Percentiles rank a stretch among this genome's conserved stretches.
phyloP scores from a whole-genome alignment of 2,329 filamentous ascomycete species.

The Hortaea werneckii region DNA sequence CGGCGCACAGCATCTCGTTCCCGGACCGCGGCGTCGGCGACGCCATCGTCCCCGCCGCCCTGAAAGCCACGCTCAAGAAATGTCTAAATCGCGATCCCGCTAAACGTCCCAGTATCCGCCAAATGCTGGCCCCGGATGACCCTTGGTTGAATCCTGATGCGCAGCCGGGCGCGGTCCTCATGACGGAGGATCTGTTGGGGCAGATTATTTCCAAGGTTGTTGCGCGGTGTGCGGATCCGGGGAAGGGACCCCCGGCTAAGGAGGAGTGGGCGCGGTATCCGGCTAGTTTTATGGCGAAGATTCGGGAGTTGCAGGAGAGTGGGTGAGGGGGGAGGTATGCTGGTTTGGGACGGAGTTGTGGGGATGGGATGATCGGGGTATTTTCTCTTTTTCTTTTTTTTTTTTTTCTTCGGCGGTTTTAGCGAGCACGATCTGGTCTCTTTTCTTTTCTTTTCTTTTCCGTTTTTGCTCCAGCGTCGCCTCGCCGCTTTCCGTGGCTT shows the following conservation, averaged over 20 bases:
- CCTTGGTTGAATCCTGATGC: conserved; percentile 49
- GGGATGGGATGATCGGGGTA: not conserved
- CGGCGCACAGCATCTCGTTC: conserved; percentile 62
- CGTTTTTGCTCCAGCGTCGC: no score
- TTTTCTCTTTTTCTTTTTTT: not conserved
- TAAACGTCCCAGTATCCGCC: conserved; percentile 45
- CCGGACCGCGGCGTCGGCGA: conserved; percentile 59
- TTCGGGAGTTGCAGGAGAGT: conserved; percentile 30
- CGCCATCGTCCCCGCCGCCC: conserved; percentile 42
- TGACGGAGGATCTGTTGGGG: conserved; percentile 48
- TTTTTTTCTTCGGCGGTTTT: not conserved
- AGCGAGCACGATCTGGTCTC: not conserved
- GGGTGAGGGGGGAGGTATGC: not conserved
- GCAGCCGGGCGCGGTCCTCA: conserved; percentile 35
- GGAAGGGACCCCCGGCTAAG: conserved; percentile 44
- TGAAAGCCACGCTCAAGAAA: conserved; percentile 46
- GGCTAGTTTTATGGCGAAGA: conserved; percentile 38
- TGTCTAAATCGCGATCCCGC: conserved; percentile 51
- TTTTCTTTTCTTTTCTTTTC: not conserved
- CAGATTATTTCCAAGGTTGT: conserved; percentile 52
- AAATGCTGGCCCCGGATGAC: conserved; percentile 47
- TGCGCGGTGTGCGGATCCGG: conserved; percentile 45
- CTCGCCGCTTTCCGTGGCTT: no score
- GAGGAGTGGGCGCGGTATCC: conserved; percentile 43
- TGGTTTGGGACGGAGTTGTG: not conserved